A percentile compares a stretch with the other conserved stretches of the same genome.
These are phyloP conservation scores for Waltiozyma sp. DNA, from an alignment of 1,139 yeast species.

Conservation along the genomic window DNA sequence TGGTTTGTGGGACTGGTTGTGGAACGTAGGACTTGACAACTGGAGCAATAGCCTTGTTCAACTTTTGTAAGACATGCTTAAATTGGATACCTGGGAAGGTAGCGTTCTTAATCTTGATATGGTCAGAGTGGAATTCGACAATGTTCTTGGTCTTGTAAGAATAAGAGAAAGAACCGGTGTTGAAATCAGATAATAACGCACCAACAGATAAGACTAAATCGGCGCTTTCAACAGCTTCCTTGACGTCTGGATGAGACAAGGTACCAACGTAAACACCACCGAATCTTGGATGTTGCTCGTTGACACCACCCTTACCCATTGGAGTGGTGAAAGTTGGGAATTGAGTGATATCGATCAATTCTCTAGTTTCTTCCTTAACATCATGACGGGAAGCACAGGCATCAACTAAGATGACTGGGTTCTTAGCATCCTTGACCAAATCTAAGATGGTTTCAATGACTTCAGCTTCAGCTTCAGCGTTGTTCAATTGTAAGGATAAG, in stretches of 20 bases:
- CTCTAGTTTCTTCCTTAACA: constrained; percentile 49
- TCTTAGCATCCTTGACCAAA: constrained; percentile 44
- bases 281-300: constrained; percentile 64
- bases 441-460: constrained; percentile 47
- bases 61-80: constrained; percentile 52
- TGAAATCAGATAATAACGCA: constrained; percentile 77
- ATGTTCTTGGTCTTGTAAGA: constrained; percentile 69
- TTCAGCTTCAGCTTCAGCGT: constrained; percentile 63
- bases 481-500: constrained; percentile 49
- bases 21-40: constrained; percentile 32
- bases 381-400: constrained; percentile 80
- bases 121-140: constrained; percentile 84
- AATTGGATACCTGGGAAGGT: constrained; percentile 69
- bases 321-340: constrained; percentile 84
- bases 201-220: constrained; percentile 75
- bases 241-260: constrained; percentile 64
- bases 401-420: constrained; percentile 72
- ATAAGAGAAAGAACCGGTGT: constrained; percentile 83
- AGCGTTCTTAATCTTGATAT: constrained; percentile 67
- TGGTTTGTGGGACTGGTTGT: constrained; percentile 35
- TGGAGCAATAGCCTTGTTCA: constrained; percentile 29
- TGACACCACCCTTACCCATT: constrained; percentile 78
- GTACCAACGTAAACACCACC: constrained; percentile 87
- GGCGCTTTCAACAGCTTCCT: constrained; percentile 63
- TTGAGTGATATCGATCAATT: constrained; percentile 57